These are phyloP conservation scores for Rhodotorula mucilaginosa DNA, from an alignment of 1,284 basidiomycete genomes.

Conservation along the genomic window DNA sequence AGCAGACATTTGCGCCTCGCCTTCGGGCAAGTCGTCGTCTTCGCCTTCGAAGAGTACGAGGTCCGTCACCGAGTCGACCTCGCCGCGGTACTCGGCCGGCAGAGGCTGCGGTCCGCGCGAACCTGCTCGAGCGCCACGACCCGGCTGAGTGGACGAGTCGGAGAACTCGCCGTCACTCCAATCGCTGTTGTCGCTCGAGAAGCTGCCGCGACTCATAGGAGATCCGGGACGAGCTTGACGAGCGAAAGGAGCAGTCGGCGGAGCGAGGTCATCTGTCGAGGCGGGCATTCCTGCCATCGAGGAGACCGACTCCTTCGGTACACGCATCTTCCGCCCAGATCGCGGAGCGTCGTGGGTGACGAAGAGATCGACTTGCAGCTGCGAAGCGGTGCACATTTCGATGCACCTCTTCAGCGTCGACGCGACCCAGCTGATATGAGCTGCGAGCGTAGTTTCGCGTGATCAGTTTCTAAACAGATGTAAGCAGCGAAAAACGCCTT, in stretches of 20 bases:
- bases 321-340: conserved; percentile 18
- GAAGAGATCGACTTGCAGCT: conserved; percentile 73
- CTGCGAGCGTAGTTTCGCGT: conserved; percentile 48
- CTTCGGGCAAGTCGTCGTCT: conserved; percentile 62
- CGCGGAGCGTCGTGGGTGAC: conserved; percentile 60
- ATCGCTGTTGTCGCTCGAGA: conserved; percentile 16
- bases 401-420: conserved; percentile 66
- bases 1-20: conserved; percentile 63
- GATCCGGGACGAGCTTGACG: background rate
- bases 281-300: conserved; percentile 39
- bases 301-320: conserved; percentile 49
- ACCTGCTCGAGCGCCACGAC: background rate
- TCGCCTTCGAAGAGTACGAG: conserved; percentile 70
- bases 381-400: conserved; percentile 59
- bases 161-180: conserved; percentile 4
- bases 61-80: conserved; percentile 45
- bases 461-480: background rate
- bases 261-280: conserved; percentile 24
- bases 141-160: background rate
- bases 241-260: conserved; percentile 37
- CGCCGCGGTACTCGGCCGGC: conserved; percentile 14
- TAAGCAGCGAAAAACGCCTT: background rate
- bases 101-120: background rate
- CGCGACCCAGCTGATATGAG: conserved; percentile 81
- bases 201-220: conserved; percentile 1